Base-by-base conservation (phyloP, 1,284 basidiomycete species). In the Ceratobasidium sp. region DNA sequence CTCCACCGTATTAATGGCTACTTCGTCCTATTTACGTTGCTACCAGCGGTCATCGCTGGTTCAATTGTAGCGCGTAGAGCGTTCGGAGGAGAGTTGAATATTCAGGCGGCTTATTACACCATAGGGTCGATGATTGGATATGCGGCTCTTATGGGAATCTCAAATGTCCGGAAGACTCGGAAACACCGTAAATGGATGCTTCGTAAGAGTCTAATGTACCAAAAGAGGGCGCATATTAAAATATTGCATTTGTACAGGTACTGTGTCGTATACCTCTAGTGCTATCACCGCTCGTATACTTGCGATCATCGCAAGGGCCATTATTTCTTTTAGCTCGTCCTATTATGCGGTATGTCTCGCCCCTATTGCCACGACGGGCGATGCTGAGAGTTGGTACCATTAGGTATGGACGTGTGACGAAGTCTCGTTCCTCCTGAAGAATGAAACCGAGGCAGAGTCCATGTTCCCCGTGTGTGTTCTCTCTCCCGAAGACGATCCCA, bases 151-250 rank as follows among this genome's bases (percentile, higher is more conserved):
- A 75, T 62, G 44, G 78, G 78, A 8, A 73, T 74, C 20, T 62
- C 52, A 14, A 66, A 54, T 33, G 78, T 79, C 27, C 65, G 55
- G 44, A 48, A 73, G 50, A 79, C 77, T 12, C 50, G 77, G 30
- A 70, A 78, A 44, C 78, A 79, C 33, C 68, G 78, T 38, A 77
- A 75, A 57, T 79, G 78, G 78, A 79, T 79, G 78, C 65, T 79
- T 27, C 68, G 78, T 79, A 38, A 65, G 78, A 78, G 23, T 55
- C n/a, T 27, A 66, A 33, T 1, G 1, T 35, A 18, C 14, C 44
- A 54, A 8, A 35, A 14, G 18, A 27, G 6, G 33, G 10, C 16
- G 60, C 27, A n/a, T 8, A 12, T 27, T 50, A n/a, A 57, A 50
- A 18, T 20, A 12, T 30, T 30, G 6, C 16, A n/a, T 50, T 44